A percentile compares a stretch with the other conserved stretches of the same genome.
phyloP scores from a whole-genome alignment of 805 yeast genomes.

The Saccharomycopsis fermentans region DNA sequence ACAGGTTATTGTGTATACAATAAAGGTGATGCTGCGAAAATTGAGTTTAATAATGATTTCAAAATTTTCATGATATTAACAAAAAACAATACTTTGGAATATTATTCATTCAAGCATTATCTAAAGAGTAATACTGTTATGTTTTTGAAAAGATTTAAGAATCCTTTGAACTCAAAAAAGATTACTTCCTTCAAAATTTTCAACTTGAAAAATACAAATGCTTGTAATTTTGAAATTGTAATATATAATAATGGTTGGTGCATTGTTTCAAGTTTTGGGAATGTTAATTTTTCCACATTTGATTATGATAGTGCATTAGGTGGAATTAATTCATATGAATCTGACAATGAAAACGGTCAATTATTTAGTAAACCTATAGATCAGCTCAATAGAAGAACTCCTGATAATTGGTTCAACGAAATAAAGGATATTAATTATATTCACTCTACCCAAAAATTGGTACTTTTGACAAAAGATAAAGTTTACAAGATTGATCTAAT shows the following conservation, averaged over 20 bases:
- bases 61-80: conserved; percentile 11
- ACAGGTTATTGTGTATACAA: conserved; percentile 15
- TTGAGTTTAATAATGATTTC: conserved; percentile 12
- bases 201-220: conserved; percentile 12
- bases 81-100: conserved; percentile 7
- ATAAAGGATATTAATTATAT: conserved; percentile 11
- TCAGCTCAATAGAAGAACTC: neutral
- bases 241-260: conserved; percentile 22
- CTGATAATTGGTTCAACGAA: conserved; percentile 15
- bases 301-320: conserved; percentile 18
- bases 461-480: neutral
- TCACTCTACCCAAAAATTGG: neutral
- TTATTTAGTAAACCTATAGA: neutral
- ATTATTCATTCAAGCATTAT: conserved; percentile 8
- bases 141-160: conserved; percentile 15
- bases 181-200: neutral
- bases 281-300: conserved; percentile 20
- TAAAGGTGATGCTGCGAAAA: conserved; percentile 7
- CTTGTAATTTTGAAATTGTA: conserved; percentile 14
- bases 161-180: conserved; percentile 14
- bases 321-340: conserved; percentile 4
- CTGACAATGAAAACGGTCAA: neutral
- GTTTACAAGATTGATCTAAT: neutral
- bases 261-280: conserved; percentile 23
- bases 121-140: neutral